Evolutionary conservation across 2,329 filamentous ascomycete genomes (phyloP).

Genomic region (Capronia coronata): DNA sequence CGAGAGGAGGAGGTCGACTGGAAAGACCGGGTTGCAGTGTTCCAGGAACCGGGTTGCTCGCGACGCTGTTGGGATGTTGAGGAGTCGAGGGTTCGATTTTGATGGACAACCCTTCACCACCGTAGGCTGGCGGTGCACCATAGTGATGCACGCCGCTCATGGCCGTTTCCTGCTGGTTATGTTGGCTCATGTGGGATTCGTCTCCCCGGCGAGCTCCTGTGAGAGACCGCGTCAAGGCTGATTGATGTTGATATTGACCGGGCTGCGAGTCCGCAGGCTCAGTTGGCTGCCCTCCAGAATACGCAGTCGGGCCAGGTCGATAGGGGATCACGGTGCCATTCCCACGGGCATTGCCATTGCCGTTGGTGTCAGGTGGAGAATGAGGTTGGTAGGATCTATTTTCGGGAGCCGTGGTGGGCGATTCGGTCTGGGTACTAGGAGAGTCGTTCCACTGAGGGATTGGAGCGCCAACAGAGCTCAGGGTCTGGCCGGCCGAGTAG

Average conservation of each 20-base stretch:
- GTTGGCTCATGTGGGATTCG: constrained; percentile 49
- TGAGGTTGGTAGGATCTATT: constrained; percentile 16
- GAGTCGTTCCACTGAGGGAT: constrained; percentile 33
- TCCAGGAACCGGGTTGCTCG: constrained; percentile 48
- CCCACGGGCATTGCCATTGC: constrained; percentile 18
- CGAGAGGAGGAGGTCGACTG: constrained; percentile 47
- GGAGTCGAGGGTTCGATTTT: constrained; percentile 55
- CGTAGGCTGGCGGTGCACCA: constrained; percentile 45
- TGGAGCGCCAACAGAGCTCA: constrained; percentile 45
- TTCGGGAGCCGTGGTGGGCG: constrained; percentile 23
- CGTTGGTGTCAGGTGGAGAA: constrained; percentile 5
- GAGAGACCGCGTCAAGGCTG: constrained; percentile 36
- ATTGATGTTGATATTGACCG: constrained; percentile 17
- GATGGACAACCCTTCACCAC: constrained; percentile 49
- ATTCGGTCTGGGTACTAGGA: not conserved
- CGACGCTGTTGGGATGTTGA: constrained; percentile 34
- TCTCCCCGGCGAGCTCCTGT: constrained; percentile 46
- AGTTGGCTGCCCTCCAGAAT: constrained; percentile 4
- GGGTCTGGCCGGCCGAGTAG: constrained; percentile 41
- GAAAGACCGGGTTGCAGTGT: constrained; percentile 53
- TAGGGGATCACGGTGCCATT: constrained; percentile 24
- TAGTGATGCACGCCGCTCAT: constrained; percentile 45
- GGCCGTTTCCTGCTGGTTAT: constrained; percentile 37
- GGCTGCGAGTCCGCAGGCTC: constrained; percentile 7
- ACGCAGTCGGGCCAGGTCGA: constrained; percentile 17